Conservation (phyloP, 1,284 basidiomycete species). For the Puccinia triticina region DNA sequence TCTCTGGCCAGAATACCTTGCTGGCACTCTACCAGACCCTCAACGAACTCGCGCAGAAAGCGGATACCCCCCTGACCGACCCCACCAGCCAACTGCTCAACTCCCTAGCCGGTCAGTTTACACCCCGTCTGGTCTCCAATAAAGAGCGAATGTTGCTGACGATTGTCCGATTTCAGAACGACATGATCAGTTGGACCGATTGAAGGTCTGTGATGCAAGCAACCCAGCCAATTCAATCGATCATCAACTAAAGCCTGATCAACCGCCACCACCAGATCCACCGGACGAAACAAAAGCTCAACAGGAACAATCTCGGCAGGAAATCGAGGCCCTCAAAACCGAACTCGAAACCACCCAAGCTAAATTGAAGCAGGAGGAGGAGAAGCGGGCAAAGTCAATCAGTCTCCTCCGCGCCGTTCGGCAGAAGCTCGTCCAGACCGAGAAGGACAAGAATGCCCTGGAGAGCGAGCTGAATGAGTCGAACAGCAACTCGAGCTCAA, state of each 20-base stretch:
- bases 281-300: background rate
- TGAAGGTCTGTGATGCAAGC: conserved; percentile 36
- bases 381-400: conserved; percentile 51
- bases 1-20: conserved; percentile 33
- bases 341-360: conserved; percentile 23
- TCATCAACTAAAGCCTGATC: conserved; percentile 20
- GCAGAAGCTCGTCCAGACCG: conserved; percentile 48
- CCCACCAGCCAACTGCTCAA: conserved; percentile 5
- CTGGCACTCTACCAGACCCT: conserved; percentile 6
- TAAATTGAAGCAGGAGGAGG: conserved; percentile 49
- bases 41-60: conserved; percentile 17
- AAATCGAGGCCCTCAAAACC: conserved; percentile 6
- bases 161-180: conserved; percentile 9
- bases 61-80: background rate
- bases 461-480: conserved; percentile 31
- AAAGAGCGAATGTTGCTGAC: too few species aligned
- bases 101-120: conserved; percentile 11
- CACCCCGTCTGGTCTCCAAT: background rate
- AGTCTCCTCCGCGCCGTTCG: conserved; percentile 46
- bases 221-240: background rate
- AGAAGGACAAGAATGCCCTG: conserved; percentile 38
- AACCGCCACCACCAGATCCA: conserved; percentile 28
- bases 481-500: background rate
- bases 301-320: background rate
- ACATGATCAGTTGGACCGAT: conserved; percentile 27